These are phyloP conservation scores for Lentinula sp. DNA, from an alignment of 768 basidiomycete species.

Conservation along the genomic window DNA sequence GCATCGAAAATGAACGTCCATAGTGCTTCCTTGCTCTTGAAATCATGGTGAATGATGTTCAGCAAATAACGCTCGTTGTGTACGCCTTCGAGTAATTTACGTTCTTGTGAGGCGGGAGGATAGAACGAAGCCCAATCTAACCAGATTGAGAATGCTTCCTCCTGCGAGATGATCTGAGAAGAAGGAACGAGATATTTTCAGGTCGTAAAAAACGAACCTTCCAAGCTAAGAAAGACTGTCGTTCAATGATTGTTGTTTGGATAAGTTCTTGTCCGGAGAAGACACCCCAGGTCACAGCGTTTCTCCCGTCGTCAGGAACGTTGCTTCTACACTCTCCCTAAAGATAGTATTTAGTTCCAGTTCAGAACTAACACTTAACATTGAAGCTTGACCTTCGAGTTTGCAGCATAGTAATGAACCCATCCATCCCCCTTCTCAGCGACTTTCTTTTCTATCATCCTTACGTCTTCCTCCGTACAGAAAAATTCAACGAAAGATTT, in stretches of 20 bases:
- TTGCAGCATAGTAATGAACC: slow-evolving; percentile 86
- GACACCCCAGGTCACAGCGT: slow-evolving; percentile 98
- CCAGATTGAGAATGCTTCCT: slow-evolving; percentile 97
- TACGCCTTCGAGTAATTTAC: slow-evolving; percentile 67
- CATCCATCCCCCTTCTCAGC: slow-evolving; percentile 47
- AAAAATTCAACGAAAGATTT: slow-evolving; percentile 99
- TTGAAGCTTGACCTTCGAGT: slow-evolving; percentile 49
- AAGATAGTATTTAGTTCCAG: not conserved
- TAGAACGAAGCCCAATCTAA: slow-evolving; percentile 89
- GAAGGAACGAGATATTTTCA: not conserved
- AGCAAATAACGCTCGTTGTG: slow-evolving; percentile 81
- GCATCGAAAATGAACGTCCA: slow-evolving; percentile 75
- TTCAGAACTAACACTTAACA: not conserved
- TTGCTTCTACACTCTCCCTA: slow-evolving; percentile 81
- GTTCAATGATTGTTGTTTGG: slow-evolving; percentile 95
- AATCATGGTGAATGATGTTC: slow-evolving; percentile 91
- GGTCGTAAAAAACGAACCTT: slow-evolving; percentile 49
- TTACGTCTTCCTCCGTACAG: slow-evolving; percentile 53
- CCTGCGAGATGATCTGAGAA: slow-evolving; percentile 38
- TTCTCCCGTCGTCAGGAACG: slow-evolving; percentile 69
- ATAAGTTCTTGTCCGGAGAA: slow-evolving; percentile 96
- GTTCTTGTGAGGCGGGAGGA: slow-evolving; percentile 64
- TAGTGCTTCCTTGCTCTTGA: slow-evolving; percentile 67
- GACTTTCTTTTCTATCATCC: slow-evolving; percentile 52
- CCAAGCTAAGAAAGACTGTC: slow-evolving; percentile 92